Base-by-base conservation (phyloP, 169 alveolate species). In the Eimeria praecox region DNA sequence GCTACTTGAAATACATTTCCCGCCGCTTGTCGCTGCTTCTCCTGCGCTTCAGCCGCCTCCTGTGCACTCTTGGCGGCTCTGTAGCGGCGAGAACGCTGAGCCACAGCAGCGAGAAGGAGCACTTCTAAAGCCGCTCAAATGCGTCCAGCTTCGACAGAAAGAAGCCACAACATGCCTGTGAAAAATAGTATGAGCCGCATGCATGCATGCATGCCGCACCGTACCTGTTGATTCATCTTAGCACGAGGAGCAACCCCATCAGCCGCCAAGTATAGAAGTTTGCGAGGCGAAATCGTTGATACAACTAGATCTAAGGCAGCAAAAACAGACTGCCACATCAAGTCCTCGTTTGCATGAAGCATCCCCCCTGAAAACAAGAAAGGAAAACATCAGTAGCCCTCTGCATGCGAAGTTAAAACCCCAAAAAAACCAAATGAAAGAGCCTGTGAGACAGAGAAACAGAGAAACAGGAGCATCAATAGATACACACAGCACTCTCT, bases 181-280 rank as follows among this genome's bases (percentile, higher is more conserved):
- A 12, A 16, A 85, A 27, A 0, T 2, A 82, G 20, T 12, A 42
- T 16, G 2, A 82, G 20, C 30, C 35, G 30, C 12, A 27, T 52
- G 44, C 18, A 46, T 10, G 0, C 20, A 6, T 38, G 44, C 16
- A 10, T 1, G n/a, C 33, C 40, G 44, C 18, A 33, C 89, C 27
- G 14, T 38, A 91, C 95, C 97, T 99, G 99, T 90, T 99, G 99
- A 97, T 99, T 99, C 99, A 99, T 99, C 98, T 99, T 99, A 3
- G 99, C 99, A 89, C 99, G 98, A 16, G 99, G 99, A 30, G 99
- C 99, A 8, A 99, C 99, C 14, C 99, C 99, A 66, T 97, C 97
- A 40, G 96, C 89, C n/a, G 97, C 97, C 92, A 99, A 69, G 91
- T 94, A 92, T 24, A 99, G 96, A 92, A 99, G 95, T 89, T 98